Evolutionary conservation across 2,329 filamentous ascomycete species (phyloP), one percentile per base, ranked within the genome.

Genomic region (Xylariaceae sp.): DNA sequence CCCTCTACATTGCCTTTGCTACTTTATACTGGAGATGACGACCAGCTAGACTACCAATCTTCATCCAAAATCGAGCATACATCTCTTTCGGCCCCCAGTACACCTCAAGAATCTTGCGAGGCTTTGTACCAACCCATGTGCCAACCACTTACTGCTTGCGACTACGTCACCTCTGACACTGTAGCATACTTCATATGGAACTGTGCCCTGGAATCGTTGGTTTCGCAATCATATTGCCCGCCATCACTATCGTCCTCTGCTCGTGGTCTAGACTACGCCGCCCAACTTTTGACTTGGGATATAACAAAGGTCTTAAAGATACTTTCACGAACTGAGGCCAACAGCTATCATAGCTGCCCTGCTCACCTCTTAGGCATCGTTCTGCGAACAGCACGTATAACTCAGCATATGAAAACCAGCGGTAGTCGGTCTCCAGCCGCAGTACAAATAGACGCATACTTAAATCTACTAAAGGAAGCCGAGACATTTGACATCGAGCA

Each of bases 91-190:
- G 23, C 26, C 19, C 31, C 37, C 9, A 34, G 12, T 4, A 51
- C 24, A 7, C 24, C 28, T 34, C 37, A 37, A 7, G 36, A 54
- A 29, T 29, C 33, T 16, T 29, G 24, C 4, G 28, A 46, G 12
- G 50, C 44, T 11, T n/a, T 36, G 7, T n/a, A n/a, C n/a, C n/a
- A n/a, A n/a, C n/a, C n/a, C n/a, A n/a, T n/a, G n/a, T 6, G 7
- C 12, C 24, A 28, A 19, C 40, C 56, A 12, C 53, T 58, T 6
- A 53, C 21, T 11, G 63, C 69, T 17, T 74, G 75, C 37, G 79
- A 81, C 63, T 79, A 75, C 47, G 74, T 82, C 50, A 73, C 79
- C 37, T 78, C 79, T 16, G 78, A 82, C 61, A 80, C 76, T 56
- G 56, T 69, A 8, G 67, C 70, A 6, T 73, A 73, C 41, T 69